These are phyloP conservation scores for Phaeoacremonium minimum DNA, from an alignment of 2,329 filamentous ascomycete species.

Conservation along the genomic window DNA sequence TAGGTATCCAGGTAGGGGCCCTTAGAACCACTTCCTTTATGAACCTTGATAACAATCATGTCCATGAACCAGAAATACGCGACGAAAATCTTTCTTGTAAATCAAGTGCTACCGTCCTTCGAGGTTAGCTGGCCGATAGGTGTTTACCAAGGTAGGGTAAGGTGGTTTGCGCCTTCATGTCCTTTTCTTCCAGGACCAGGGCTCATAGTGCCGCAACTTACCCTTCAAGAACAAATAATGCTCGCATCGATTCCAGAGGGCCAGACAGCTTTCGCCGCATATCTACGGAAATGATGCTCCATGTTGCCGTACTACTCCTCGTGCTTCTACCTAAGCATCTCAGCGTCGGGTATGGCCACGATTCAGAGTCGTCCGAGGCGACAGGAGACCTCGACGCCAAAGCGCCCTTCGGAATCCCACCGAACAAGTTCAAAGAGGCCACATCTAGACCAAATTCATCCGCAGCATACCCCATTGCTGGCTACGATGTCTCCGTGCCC, in stretches of 20 bases:
- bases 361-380: constrained; percentile 1
- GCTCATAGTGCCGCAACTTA: no score
- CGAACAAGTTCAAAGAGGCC: constrained; percentile 5
- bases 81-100: no score
- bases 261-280: background rate
- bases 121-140: no score
- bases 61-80: no score
- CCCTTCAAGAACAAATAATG: no score
- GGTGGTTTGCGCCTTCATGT: no score
- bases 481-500: background rate
- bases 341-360: constrained; percentile 1
- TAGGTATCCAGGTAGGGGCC: no score
- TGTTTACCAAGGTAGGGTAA: no score
- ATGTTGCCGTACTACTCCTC: constrained; percentile 1
- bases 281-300: background rate
- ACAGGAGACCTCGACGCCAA: constrained; percentile 1
- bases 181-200: no score
- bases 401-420: constrained; percentile 4
- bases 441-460: constrained; percentile 1
- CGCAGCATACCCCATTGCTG: constrained; percentile 5
- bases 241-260: background rate
- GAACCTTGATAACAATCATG: no score
- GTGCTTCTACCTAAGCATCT: background rate
- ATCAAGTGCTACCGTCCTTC: no score
- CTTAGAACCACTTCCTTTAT: no score